Base-by-base conservation (phyloP, 306 rosid genomes). In the Prunus kanzakura region DNA sequence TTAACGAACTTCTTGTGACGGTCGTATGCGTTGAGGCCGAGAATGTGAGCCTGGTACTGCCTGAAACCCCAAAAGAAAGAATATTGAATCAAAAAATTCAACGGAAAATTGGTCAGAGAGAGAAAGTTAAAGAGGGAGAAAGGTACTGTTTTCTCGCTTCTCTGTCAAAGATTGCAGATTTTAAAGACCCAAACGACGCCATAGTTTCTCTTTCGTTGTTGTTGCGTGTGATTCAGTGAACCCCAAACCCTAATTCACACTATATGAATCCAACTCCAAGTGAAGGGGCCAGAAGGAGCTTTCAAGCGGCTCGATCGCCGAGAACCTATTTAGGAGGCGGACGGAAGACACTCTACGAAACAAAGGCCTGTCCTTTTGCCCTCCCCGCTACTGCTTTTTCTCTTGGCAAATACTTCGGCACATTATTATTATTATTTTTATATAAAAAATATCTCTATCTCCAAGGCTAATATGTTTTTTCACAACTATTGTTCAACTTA, bases 41-140 rank as follows among this genome's bases (percentile, higher is more conserved):
- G 88, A 43, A 88, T 79, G 45, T 86, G 90, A 76, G 85, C 92
- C 76, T 88, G 90, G 69, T 86, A 86, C 79, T 88, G 88, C 80
- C 89, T 86, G 71, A 66, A 71, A 4, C 13, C 10, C 63, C 67
- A 27, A 30, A 30, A 12, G 58, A 4, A 29, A 25, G 27, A 25
- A 32, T 6, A 22, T 45, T 3, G 10, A 67, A 14, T 12, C 3
- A 14, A 29, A 6, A 70, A 52, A 3, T n/a, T 47, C 11, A 25
- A 47, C 22, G 22, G 0, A 14, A 18, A 15, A 22, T n/a, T 20
- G 65, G 14, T 19, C 22, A 27, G 27, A 47, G 12, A 47, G 16
- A 20, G 23, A 57, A 32, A 71, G 8, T 58, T 2, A 30, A 22
- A 10, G 30, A 8, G 47, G 11, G 11, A 54, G 32, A 64, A 78